Evolutionary conservation across 2,329 filamentous ascomycete species (phyloP), one percentile per base, ranked within the genome.

Genomic region (Ophiostoma perfectum): DNA sequence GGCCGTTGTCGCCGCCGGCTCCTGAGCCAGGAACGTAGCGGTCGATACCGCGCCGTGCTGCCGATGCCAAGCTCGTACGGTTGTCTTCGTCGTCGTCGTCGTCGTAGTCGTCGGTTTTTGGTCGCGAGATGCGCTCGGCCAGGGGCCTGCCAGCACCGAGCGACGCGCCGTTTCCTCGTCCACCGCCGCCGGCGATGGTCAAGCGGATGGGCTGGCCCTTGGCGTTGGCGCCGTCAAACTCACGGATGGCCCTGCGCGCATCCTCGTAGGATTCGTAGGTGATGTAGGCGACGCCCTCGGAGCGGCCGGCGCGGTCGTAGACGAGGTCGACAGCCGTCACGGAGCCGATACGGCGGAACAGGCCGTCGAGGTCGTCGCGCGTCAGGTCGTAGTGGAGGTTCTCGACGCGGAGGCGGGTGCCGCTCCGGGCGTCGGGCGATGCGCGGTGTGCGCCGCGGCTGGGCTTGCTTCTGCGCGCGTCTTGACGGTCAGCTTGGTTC

Each of bases 381-480:
- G 90, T 93, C 71, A 97, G 84, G 70, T 97, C 93, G 78, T 96
- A 97, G 78, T 97, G 93, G 69, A 97, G 81, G 76, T 97, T 97
- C 71, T 96, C 92, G 70, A 97, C 89, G 72, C 89, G 89, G 72
- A 97, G 79, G 78, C 92, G 94, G 63, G 88, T 83, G 73, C 88
- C 88, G 68, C 42, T 18, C 8, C 18, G 4, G 55, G 27, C 11
- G 60, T 63, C 60, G 39, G 60, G 60, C 16, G 60, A 63, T 5
- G 16, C 49, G 60, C 60, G 55, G 9, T 39, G 60, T 27, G 27
- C 27, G 27, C 27, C 27, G 16, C 60, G 60, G 52, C 3, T 14
- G 5, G 27, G 11, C 39, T 63, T 52, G 42, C 42, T 55, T 39
- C 58, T 62, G 52, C 18, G 12, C 14, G 39, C 5, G 64, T 85